Percentiles rank a stretch among this genome's conserved stretches.
phyloP scores from a whole-genome alignment of 352 stramenopile species.

The Globisporangium yorkense region DNA sequence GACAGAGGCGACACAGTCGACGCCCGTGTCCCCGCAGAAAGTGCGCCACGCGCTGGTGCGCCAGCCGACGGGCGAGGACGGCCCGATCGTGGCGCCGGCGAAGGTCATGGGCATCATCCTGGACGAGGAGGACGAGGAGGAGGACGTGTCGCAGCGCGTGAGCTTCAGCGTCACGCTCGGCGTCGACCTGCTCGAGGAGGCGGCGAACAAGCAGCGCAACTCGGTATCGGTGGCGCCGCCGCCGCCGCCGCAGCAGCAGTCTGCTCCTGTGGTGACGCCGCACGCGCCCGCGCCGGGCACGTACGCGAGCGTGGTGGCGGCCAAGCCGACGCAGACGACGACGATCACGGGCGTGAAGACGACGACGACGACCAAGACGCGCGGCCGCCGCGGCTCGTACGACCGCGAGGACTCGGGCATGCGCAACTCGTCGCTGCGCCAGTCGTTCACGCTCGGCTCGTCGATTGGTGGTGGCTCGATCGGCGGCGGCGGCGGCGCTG shows the following conservation, averaged over 20 bases:
- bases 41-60: conserved; percentile 26
- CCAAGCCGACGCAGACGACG: conserved; percentile 8
- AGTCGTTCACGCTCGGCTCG: conserved; percentile 17
- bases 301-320: conserved; percentile 23
- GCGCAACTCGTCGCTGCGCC: conserved; percentile 17
- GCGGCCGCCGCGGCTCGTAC: conserved; percentile 55
- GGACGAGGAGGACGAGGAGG: conserved; percentile 51
- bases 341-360: not conserved
- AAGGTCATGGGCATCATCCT: conserved; percentile 80
- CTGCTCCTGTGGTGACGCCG: conserved; percentile 16
- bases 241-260: conserved; percentile 8
- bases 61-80: conserved; percentile 77
- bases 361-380: conserved; percentile 3
- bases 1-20: conserved; percentile 6
- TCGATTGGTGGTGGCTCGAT: conserved; percentile 7
- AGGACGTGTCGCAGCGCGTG: conserved; percentile 39
- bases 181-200: conserved; percentile 57
- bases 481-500: conserved; percentile 22
- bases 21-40: conserved; percentile 3
- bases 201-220: conserved; percentile 52
- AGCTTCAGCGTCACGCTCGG: conserved; percentile 83
- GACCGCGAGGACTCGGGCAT: conserved; percentile 25
- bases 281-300: conserved; percentile 13
- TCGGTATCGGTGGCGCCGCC: conserved; percentile 25
- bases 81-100: conserved; percentile 52